These are phyloP conservation scores for Sonneratia alba DNA, from an alignment of 345 rosid species.

Conservation along the genomic window DNA sequence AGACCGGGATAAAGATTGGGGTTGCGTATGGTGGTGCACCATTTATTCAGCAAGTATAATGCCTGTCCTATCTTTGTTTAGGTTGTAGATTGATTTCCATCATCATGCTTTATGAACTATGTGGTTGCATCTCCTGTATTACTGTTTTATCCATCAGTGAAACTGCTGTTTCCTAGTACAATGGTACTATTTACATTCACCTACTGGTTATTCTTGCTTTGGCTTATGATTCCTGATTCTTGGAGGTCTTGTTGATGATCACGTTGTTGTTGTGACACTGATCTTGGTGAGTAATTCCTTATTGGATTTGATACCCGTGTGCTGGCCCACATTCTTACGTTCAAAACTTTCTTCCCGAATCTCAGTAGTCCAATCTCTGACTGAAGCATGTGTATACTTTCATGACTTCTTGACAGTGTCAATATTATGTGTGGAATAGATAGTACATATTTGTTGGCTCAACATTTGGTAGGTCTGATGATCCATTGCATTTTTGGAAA, in stretches of 20 bases:
- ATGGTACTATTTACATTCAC: background rate
- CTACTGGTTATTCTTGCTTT: background rate
- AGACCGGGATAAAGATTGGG: constrained; percentile 29
- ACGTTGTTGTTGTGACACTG: background rate
- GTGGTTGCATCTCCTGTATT: background rate
- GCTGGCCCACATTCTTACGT: background rate
- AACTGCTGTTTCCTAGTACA: background rate
- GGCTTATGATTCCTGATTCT: background rate
- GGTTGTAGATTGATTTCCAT: background rate
- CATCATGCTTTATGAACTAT: background rate
- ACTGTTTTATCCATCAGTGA: background rate
- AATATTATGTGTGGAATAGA: background rate
- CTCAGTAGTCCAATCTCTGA: background rate
- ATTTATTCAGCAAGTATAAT: constrained; percentile 29
- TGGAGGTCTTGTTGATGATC: background rate
- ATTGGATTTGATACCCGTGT: background rate
- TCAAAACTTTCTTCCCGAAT: background rate
- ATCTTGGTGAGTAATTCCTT: background rate
- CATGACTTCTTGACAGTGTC: background rate
- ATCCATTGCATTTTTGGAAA: background rate
- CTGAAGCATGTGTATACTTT: background rate
- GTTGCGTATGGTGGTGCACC: constrained; percentile 49
- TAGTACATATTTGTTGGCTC: background rate
- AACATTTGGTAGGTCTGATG: background rate
- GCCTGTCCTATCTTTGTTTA: background rate